phyloP scores from a whole-genome alignment of 2,329 filamentous ascomycete genomes.

The Clonostachys rosea region DNA sequence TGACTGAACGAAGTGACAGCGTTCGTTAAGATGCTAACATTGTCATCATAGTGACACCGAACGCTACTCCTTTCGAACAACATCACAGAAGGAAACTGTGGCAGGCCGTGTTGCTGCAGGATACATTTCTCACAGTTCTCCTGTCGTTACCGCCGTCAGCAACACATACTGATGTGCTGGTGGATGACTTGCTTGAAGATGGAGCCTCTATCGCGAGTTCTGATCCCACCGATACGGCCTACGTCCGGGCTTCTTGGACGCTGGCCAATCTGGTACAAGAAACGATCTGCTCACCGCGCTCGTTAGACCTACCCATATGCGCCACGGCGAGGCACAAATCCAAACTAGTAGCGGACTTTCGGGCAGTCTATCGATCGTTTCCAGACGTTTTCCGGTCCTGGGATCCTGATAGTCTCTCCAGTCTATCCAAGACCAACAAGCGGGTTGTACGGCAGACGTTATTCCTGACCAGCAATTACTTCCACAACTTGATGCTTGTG shows the following conservation, averaged over 20 bases:
- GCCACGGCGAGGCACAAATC: conserved; percentile 64
- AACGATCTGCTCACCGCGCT: conserved; percentile 69
- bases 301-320: conserved; percentile 68
- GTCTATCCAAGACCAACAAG: conserved; percentile 54
- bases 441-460: conserved; percentile 69
- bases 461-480: conserved; percentile 78
- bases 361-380: conserved; percentile 67
- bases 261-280: conserved; percentile 75
- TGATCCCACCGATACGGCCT: conserved; percentile 62
- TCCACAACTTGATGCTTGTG: conserved; percentile 76
- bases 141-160: conserved; percentile 73
- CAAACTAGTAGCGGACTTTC: conserved; percentile 65
- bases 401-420: conserved; percentile 54
- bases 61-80: conserved; percentile 66
- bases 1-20: conserved; percentile 3
- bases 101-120: conserved; percentile 77
- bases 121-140: conserved; percentile 76
- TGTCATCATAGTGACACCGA: conserved; percentile 46
- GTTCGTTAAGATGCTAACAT: not conserved
- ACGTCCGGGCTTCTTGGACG: conserved; percentile 74
- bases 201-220: conserved; percentile 50
- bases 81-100: conserved; percentile 76
- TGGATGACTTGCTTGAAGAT: conserved; percentile 69
- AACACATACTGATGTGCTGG: conserved; percentile 74
- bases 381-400: conserved; percentile 67